These are phyloP conservation scores for Coemansia asiatica DNA, from an alignment of 192 early-diverging fungal genomes.

Conservation along the genomic window DNA sequence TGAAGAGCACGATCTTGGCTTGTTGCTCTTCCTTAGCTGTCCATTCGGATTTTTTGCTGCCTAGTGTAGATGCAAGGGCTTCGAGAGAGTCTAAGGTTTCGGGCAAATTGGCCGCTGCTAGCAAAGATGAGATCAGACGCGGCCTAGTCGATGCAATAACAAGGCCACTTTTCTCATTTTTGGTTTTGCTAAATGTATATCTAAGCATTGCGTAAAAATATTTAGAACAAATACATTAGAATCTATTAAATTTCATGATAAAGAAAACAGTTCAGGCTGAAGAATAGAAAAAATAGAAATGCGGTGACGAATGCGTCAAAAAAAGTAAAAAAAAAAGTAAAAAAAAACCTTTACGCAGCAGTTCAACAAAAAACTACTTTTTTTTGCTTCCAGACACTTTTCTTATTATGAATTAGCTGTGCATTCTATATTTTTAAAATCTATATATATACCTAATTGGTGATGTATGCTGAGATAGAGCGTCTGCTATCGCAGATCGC, in stretches of 20 bases:
- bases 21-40: not conserved
- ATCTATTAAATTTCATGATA: too few species aligned
- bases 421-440: not conserved
- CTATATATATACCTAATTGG: not conserved
- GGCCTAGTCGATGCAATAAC: not conserved
- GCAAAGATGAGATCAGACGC: not conserved
- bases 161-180: not conserved
- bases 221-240: too few species aligned
- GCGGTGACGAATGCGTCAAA: too few species aligned
- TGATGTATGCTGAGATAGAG: constrained; percentile 33
- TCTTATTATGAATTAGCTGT: not conserved
- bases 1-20: not conserved
- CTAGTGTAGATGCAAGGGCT: not conserved
- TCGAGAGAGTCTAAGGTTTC: not conserved
- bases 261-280: too few species aligned
- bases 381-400: not conserved
- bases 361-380: too few species aligned
- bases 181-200: not conserved
- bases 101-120: not conserved
- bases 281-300: too few species aligned
- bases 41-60: not conserved
- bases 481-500: constrained; percentile 27
- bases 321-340: too few species aligned
- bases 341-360: too few species aligned
- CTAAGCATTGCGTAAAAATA: not conserved